Evolutionary conservation across 1,139 yeast genomes (phyloP).

Genomic region (Saccharomyces hybrid): DNA sequence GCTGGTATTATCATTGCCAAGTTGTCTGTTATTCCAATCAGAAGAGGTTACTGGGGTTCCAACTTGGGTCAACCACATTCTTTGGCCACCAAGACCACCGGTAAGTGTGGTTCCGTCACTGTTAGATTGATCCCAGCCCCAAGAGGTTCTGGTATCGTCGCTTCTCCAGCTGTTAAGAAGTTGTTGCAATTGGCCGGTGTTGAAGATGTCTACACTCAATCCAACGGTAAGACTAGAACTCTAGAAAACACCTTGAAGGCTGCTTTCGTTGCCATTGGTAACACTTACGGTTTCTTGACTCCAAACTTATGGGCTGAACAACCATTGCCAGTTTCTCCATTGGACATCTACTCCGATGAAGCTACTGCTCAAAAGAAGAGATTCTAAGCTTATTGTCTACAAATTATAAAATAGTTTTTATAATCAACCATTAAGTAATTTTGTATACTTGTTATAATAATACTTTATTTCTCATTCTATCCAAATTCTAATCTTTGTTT

Average conservation of each 20-base stretch:
- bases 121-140: constrained; percentile 99
- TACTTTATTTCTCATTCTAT: not conserved
- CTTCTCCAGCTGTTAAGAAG: constrained; percentile 99
- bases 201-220: constrained; percentile 97
- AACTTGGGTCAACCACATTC: constrained; percentile 99
- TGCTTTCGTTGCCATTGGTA: constrained; percentile 97
- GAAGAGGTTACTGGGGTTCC: constrained; percentile 99
- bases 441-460: constrained; percentile 6
- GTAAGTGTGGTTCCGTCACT: constrained; percentile 98
- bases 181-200: constrained; percentile 99
- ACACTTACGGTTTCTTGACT: constrained; percentile 99
- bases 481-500: not conserved
- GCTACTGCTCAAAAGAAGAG: constrained; percentile 71
- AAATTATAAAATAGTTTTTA: constrained; percentile 3
- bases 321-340: constrained; percentile 82
- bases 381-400: constrained; percentile 34
- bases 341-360: constrained; percentile 87
- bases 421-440: constrained; percentile 5
- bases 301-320: constrained; percentile 96
- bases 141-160: constrained; percentile 99
- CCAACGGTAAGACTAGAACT: constrained; percentile 99
- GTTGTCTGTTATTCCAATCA: constrained; percentile 97
- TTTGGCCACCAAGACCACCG: constrained; percentile 94
- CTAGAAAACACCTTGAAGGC: constrained; percentile 99
- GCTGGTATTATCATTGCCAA: constrained; percentile 99